Evolutionary conservation across 1,284 basidiomycete genomes (phyloP), one percentile per base, ranked within the genome.

Genomic region (Crepidotus sp.): DNA sequence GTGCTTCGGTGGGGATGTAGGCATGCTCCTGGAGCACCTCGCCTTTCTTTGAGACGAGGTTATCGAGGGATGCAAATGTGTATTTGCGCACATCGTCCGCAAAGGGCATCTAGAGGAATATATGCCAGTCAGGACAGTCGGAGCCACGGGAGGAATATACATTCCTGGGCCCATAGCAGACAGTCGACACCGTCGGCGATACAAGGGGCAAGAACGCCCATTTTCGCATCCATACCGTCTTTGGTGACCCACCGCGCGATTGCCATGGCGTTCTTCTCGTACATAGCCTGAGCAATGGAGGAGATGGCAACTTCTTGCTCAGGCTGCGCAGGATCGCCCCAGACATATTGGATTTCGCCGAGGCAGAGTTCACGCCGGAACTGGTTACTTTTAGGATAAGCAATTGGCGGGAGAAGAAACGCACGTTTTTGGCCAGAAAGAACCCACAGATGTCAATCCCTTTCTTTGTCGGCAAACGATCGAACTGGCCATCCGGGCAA

Each of bases 381-480:
- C 87, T 90, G 31, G 19, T 53, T 42, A 13, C 48, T 32, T 33
- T 3, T 22, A 22, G 24, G 42, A 17, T 31, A 29, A 35, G 40
- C 24, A 37, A 47, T 11, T 9, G 33, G 40, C 27, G 9, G 35
- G 25, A 32, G 21, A 9, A 6, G 18, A 18, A 22, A 50, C 78
- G 48, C 54, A 86, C 88, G 50, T 81, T 76, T 42, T 72, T 70
- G 17, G 61, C 61, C 1, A 70, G 73, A 61, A 94, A 84, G 66
- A 97, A 95, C 0, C 84, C 85, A 51, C 87, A 77, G 33, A 98
- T 78, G 47, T 96, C 90, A 29, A 97, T 83, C 0, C 92, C 91
- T 56, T 83, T 84, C 56, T 68, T 74, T 1, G 90, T 88, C 3
- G 71, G 67, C 22, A 92, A 65, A 43, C 71, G 73, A 31, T 75